These are phyloP conservation scores for Fusarium sp. DNA, from an alignment of 2,329 filamentous ascomycete species.

Conservation along the genomic window DNA sequence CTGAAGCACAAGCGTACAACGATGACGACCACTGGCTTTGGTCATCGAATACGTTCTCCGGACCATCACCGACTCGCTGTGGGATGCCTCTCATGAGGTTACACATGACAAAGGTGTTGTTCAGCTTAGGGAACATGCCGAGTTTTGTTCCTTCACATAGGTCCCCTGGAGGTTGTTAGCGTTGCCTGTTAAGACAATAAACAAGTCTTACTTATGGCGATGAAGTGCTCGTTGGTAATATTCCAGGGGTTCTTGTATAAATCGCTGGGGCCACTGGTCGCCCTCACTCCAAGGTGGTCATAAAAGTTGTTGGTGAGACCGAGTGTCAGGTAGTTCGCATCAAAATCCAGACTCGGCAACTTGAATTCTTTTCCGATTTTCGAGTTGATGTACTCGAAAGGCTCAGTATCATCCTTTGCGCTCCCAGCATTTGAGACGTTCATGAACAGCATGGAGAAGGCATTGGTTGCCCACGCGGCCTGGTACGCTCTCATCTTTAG, in stretches of 20 bases:
- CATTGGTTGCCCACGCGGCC: conserved; percentile 56
- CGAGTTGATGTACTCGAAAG: background rate
- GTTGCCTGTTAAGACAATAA: background rate
- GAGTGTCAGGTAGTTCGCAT: background rate
- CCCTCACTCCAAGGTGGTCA: background rate
- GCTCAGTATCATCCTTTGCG: conserved; percentile 45
- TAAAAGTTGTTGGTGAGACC: conserved; percentile 3
- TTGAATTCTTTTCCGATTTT: conserved; percentile 49
- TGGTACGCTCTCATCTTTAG: conserved; percentile 52
- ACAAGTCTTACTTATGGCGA: background rate
- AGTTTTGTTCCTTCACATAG: conserved; percentile 42
- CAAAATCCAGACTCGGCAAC: conserved; percentile 16
- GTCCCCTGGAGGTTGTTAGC: background rate
- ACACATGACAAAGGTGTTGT: conserved; percentile 55
- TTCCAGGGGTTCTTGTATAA: background rate
- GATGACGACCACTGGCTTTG: conserved; percentile 55
- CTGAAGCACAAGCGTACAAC: conserved; percentile 57
- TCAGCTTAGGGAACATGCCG: conserved; percentile 53
- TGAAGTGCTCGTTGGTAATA: background rate
- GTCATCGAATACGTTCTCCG: conserved; percentile 51
- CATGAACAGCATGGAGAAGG: conserved; percentile 51
- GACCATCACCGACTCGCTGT: conserved; percentile 48
- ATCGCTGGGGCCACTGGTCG: background rate
- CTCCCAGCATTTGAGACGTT: conserved; percentile 53
- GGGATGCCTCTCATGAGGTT: conserved; percentile 56